A percentile compares a stretch with the other conserved stretches of the same genome.
phyloP scores from a whole-genome alignment of 169 alveolate genomes.

The Miamiensis avidus region DNA sequence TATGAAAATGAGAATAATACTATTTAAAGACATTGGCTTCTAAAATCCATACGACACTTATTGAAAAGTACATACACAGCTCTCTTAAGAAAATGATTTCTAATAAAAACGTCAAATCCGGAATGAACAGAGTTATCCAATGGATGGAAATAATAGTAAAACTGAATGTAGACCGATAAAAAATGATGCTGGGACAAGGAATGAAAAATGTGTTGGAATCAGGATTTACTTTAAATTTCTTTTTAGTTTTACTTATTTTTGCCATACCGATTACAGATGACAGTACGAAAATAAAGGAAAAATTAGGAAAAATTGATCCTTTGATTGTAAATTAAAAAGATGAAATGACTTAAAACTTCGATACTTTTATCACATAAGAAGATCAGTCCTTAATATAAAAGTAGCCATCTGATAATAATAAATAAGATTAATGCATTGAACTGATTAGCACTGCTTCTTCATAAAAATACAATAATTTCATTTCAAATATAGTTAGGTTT shows the following conservation, averaged over 20 bases:
- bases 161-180: neutral
- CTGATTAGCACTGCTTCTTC: no score
- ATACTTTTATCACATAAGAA: no score
- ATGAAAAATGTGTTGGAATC: neutral
- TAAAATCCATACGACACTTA: no score
- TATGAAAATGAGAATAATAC: no score
- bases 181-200: neutral
- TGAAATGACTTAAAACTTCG: neutral
- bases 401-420: no score
- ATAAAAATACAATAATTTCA: no score
- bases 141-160: neutral
- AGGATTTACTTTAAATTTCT: neutral
- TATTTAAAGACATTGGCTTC: no score
- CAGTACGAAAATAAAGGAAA: neutral
- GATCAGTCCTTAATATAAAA: no score
- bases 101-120: neutral
- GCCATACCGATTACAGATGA: neutral
- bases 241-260: neutral
- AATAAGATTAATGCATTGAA: no score
- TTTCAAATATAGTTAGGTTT: neutral
- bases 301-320: neutral
- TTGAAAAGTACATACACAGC: neutral
- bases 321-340: neutral
- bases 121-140: neutral
- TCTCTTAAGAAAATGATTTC: neutral